Conservation (phyloP, 805 yeast genomes). For the Starmerella kuoi region DNA sequence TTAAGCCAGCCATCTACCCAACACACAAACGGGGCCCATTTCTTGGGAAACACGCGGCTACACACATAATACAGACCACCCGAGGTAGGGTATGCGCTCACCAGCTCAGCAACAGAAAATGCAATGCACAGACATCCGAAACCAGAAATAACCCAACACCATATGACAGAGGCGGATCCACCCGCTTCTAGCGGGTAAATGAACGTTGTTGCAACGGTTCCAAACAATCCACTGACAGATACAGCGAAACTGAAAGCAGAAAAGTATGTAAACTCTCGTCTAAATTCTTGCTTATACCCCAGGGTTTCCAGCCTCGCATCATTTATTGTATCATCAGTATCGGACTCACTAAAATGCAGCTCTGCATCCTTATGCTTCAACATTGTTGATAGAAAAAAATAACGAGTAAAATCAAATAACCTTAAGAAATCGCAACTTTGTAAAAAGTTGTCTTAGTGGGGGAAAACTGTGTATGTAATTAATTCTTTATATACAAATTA, state of each 20-base stretch:
- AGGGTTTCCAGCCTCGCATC: constrained; percentile 28
- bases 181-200: constrained; percentile 37
- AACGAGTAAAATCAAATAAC: background rate
- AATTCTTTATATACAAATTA: too few species aligned
- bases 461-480: too few species aligned
- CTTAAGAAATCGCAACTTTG: too few species aligned
- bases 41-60: constrained; percentile 22
- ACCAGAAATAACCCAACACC: constrained; percentile 51
- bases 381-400: background rate
- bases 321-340: background rate
- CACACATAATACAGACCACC: constrained; percentile 62
- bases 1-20: constrained; percentile 45
- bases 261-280: constrained; percentile 43
- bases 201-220: constrained; percentile 45
- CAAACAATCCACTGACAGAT: constrained; percentile 54
- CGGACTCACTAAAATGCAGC: background rate
- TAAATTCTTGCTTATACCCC: constrained; percentile 52
- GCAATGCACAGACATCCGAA: constrained; percentile 45
- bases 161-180: constrained; percentile 50
- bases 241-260: constrained; percentile 54
- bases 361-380: background rate
- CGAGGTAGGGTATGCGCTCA: constrained; percentile 59
- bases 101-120: constrained; percentile 53
- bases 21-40: constrained; percentile 40
- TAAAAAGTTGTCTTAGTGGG: too few species aligned